A percentile compares a stretch with the other conserved stretches of the same genome.
phyloP scores from a whole-genome alignment of 2,329 filamentous ascomycete genomes.

The Proliferodiscus dingleyae region DNA sequence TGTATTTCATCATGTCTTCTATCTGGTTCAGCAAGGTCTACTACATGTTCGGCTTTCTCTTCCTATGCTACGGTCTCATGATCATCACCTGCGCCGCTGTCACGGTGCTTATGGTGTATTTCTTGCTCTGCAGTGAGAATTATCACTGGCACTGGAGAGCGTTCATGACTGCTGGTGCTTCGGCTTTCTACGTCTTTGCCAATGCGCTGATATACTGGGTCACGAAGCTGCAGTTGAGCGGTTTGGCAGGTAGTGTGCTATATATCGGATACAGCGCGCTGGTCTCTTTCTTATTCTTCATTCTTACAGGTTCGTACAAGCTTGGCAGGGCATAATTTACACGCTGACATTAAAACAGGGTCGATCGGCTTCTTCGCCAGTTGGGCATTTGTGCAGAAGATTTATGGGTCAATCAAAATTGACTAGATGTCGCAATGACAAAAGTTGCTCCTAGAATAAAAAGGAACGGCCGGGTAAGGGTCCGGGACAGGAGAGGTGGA shows the following conservation, averaged over 20 bases:
- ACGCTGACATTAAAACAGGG: slow-evolving; percentile 47
- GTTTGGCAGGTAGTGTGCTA: slow-evolving; percentile 79
- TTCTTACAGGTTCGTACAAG: slow-evolving; percentile 74
- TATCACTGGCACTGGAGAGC: slow-evolving; percentile 99
- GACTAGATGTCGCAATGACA: slow-evolving; percentile 48
- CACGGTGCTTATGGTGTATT: slow-evolving; percentile 92
- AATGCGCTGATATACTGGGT: slow-evolving; percentile 90
- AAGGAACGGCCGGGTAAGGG: not conserved
- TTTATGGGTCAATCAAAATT: slow-evolving; percentile 97
- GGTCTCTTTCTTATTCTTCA: slow-evolving; percentile 86
- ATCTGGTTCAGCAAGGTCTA: slow-evolving; percentile 99
- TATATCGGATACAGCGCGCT: slow-evolving; percentile 91
- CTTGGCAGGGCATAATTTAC: not conserved
- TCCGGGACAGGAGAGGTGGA: not conserved
- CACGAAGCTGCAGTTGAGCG: slow-evolving; percentile 79
- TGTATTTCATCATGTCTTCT: slow-evolving; percentile 99
- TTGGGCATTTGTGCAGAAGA: slow-evolving; percentile 90
- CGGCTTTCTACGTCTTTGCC: slow-evolving; percentile 83
- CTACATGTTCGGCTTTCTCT: slow-evolving; percentile 99
- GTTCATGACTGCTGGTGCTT: slow-evolving; percentile 87
- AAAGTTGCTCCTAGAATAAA: not conserved
- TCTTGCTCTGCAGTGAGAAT: slow-evolving; percentile 91
- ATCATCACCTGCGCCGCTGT: slow-evolving; percentile 90
- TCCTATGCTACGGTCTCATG: slow-evolving; percentile 96
- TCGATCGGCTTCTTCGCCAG: slow-evolving; percentile 94